Evolutionary conservation across 1,284 basidiomycete genomes (phyloP).

Genomic region (Irpex rosettiformis): DNA sequence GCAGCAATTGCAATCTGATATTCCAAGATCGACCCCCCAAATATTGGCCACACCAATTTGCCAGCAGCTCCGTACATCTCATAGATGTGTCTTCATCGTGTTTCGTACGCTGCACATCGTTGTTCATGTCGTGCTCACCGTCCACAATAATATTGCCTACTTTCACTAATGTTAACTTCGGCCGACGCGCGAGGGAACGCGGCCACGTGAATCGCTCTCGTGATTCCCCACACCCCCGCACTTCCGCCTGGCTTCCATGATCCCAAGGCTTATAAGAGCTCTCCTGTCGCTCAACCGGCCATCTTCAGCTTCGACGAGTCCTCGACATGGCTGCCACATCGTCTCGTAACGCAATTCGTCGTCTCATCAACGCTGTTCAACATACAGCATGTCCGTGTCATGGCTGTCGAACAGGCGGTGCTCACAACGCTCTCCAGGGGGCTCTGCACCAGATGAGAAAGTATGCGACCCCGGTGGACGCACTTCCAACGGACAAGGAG

Average conservation of each 20-base stretch:
- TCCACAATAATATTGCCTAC: background rate
- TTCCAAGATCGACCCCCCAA: background rate
- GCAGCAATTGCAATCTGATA: background rate
- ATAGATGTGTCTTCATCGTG: background rate
- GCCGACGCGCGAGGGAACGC: background rate
- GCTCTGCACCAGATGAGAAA: slow-evolving; percentile 62
- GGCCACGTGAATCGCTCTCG: slow-evolving; percentile 16
- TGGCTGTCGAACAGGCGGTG: slow-evolving; percentile 46
- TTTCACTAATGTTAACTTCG: background rate
- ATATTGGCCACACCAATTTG: background rate
- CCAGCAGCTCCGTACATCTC: background rate
- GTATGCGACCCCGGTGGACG: slow-evolving; percentile 83
- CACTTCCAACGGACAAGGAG: slow-evolving; percentile 67
- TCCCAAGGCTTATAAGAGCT: slow-evolving; percentile 3
- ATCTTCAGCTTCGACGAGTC: slow-evolving; percentile 8
- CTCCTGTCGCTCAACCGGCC: slow-evolving; percentile 5
- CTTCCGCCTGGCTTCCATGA: slow-evolving; percentile 9
- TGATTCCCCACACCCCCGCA: slow-evolving; percentile 18
- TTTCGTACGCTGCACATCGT: background rate
- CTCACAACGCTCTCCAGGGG: slow-evolving; percentile 37
- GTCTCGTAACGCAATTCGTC: slow-evolving; percentile 57
- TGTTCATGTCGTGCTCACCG: background rate
- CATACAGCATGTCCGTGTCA: slow-evolving; percentile 77
- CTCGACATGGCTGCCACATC: slow-evolving; percentile 45
- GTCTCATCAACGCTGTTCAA: slow-evolving; percentile 70